Base-by-base conservation (phyloP, 1,284 basidiomycete genomes). In the Ustilago trichophora region DNA sequence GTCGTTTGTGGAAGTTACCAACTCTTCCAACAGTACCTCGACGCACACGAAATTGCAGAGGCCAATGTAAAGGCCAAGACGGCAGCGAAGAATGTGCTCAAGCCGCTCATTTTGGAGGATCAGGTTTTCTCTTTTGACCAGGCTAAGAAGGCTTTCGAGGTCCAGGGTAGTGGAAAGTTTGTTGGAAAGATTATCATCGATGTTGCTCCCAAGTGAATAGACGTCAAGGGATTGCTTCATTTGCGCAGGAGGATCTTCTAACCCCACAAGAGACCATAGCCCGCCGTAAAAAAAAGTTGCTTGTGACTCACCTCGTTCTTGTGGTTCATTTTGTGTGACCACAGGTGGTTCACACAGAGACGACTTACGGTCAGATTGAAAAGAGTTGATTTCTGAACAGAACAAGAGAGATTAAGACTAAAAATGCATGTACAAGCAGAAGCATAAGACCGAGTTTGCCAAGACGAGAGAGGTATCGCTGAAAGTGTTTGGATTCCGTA, bases 181-280 rank as follows among this genome's bases (percentile, higher is more conserved):
- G 60, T 72, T 6, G 69, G 64, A 6, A 72, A 72, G 46, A 42
- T 68, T 52, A 47, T 72, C 37, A 59, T 72, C 45, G 55, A 59
- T 13, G 52, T 68, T 3, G 49, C 33, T 4, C n/a, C n/a, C n/a
- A n/a, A n/a, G n/a, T n/a, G n/a, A n/a, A n/a, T n/a, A n/a, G n/a
- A n/a, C n/a, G n/a, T n/a, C n/a, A n/a, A n/a, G n/a, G n/a, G n/a
- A n/a, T n/a, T n/a, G n/a, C n/a, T n/a, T n/a, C n/a, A n/a, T n/a
- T n/a, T n/a, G n/a, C n/a, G n/a, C n/a, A n/a, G n/a, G n/a, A n/a
- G n/a, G n/a, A n/a, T n/a, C n/a, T n/a, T n/a, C n/a, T n/a, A n/a
- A n/a, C n/a, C n/a, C n/a, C n/a, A n/a, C n/a, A n/a, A n/a, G n/a
- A n/a, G n/a, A n/a, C n/a, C n/a, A n/a, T n/a, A n/a, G n/a, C n/a